Evolutionary conservation across 2,329 filamentous ascomycete species (phyloP).

Genomic region (Exophiala spinifera): DNA sequence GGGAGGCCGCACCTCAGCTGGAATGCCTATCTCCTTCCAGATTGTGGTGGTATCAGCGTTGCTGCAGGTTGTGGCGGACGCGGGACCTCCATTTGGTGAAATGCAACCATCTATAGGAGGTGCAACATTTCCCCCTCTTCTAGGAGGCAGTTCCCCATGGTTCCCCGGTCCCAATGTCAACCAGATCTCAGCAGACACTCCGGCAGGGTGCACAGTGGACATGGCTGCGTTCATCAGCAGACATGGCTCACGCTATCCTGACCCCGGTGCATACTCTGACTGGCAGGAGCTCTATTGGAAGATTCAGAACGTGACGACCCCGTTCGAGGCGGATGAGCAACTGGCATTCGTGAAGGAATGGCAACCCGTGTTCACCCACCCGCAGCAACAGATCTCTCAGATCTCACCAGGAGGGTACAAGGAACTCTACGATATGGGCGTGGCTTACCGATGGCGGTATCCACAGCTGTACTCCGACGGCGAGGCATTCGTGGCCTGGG

Average conservation of each 20-base stretch:
- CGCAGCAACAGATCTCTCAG: slow-evolving; percentile 56
- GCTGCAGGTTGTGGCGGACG: too few species aligned
- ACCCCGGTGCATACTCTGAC: slow-evolving; percentile 56
- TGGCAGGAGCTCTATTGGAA: slow-evolving; percentile 46
- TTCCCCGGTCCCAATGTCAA: slow-evolving; percentile 53
- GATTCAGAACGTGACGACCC: slow-evolving; percentile 10
- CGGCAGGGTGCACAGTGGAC: slow-evolving; percentile 57
- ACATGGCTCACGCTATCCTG: slow-evolving; percentile 63
- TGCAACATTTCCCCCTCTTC: neutral
- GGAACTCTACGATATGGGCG: slow-evolving; percentile 51
- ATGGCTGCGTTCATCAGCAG: slow-evolving; percentile 59
- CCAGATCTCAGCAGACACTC: slow-evolving; percentile 53
- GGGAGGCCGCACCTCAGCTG: too few species aligned
- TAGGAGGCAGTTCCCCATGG: slow-evolving; percentile 2
- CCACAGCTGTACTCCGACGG: slow-evolving; percentile 50
- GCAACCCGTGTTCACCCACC: slow-evolving; percentile 56
- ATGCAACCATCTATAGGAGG: neutral
- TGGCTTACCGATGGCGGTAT: slow-evolving; percentile 34
- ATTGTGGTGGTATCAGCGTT: too few species aligned
- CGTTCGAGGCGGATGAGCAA: slow-evolving; percentile 42
- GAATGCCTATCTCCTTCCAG: too few species aligned
- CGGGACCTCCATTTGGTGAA: too few species aligned
- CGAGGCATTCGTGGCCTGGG: slow-evolving; percentile 58
- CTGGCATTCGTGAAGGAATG: slow-evolving; percentile 59
- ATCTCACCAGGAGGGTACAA: slow-evolving; percentile 62